phyloP scores from a whole-genome alignment of 139 green algal genomes.

The Asterochloris erici region DNA sequence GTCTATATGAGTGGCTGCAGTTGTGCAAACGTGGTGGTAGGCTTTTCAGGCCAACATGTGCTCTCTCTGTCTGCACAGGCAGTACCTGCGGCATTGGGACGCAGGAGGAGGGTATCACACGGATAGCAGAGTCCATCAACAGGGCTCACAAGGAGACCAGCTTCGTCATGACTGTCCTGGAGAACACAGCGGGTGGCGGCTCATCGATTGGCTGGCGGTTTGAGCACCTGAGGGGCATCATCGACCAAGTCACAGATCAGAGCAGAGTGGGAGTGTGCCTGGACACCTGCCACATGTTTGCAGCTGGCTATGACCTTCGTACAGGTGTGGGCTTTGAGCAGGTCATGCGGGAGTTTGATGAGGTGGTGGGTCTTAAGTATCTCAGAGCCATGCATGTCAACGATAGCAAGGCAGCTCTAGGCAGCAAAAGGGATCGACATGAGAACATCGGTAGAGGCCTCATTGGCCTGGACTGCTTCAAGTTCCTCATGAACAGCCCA shows the following conservation, averaged over 20 bases:
- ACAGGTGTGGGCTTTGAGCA: conserved; percentile 1
- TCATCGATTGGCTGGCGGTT: conserved; percentile 15
- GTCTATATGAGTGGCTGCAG: no score
- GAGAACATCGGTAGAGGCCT: conserved; percentile 24
- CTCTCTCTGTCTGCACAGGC: neutral
- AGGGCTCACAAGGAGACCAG: conserved; percentile 12
- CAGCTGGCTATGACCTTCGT: conserved; percentile 19
- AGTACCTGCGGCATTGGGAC: conserved; percentile 10
- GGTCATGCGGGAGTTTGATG: conserved; percentile 16
- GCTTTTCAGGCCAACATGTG: no score
- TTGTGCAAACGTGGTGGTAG: no score
- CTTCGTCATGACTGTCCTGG: conserved; percentile 19
- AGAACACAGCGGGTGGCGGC: conserved; percentile 18
- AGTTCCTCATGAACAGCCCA: conserved; percentile 19
- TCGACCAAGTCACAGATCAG: conserved; percentile 21
- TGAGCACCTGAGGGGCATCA: conserved; percentile 22
- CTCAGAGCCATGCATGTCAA: conserved; percentile 32
- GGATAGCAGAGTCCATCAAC: conserved; percentile 25
- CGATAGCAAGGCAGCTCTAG: conserved; percentile 21
- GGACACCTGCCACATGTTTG: conserved; percentile 31
- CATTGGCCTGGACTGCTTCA: conserved; percentile 18
- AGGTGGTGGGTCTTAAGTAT: conserved; percentile 20
- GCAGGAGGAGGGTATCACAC: conserved; percentile 11
- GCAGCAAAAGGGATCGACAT: conserved; percentile 21
- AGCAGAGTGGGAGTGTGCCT: conserved; percentile 24